These are phyloP conservation scores for Haematococcus sp. DNA, from an alignment of 139 green algal genomes.

Conservation along the genomic window DNA sequence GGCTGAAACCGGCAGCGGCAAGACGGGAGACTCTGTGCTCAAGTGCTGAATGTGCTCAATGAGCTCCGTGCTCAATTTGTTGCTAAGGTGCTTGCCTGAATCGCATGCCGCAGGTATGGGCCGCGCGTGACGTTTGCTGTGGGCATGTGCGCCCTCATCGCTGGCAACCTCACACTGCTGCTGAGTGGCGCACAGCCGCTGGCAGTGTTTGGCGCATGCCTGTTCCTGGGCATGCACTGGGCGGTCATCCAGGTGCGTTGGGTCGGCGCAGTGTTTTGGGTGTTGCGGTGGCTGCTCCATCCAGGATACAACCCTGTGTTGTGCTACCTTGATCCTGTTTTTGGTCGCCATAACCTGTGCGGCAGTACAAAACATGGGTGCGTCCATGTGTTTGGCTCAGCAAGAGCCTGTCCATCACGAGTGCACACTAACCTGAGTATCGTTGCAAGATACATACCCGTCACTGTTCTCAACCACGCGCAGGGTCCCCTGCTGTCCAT, in stretches of 20 bases:
- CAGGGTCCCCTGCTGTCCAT: conserved; percentile 55
- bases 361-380: no score
- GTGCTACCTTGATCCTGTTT: no score
- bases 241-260: conserved; percentile 42
- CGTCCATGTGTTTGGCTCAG: neutral
- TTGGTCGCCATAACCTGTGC: no score
- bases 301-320: neutral
- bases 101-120: conserved; percentile 18
- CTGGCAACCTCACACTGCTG: conserved; percentile 51
- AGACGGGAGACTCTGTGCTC: no score
- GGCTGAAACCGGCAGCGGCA: no score
- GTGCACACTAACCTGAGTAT: neutral
- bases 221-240: conserved; percentile 58
- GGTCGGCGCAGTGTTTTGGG: neutral
- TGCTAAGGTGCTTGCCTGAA: no score
- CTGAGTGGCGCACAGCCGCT: conserved; percentile 26
- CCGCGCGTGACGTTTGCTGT: conserved; percentile 47
- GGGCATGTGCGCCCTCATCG: conserved; percentile 46
- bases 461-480: neutral
- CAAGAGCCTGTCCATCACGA: neutral
- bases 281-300: neutral
- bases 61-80: no score
- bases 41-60: no score
- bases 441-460: no score
- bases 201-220: conserved; percentile 47